Evolutionary conservation across 768 basidiomycete genomes (phyloP).

Genomic region (Termitomyces sp.): DNA sequence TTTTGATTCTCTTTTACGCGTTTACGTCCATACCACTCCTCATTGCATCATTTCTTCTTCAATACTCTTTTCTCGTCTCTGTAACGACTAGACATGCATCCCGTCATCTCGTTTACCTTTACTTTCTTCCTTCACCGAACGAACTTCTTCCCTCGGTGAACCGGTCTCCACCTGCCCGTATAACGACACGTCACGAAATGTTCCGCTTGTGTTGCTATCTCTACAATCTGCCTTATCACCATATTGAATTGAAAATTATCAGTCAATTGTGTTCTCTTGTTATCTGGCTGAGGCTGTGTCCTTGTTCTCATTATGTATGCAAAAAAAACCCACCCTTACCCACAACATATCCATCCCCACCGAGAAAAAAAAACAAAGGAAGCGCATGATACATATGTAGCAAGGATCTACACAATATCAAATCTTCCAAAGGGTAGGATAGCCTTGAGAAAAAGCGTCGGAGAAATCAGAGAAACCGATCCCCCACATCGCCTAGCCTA

Average conservation of each 20-base stretch:
- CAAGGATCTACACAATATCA: not conserved
- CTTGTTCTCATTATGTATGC: not conserved
- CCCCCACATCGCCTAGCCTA: not conserved
- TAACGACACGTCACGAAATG: slow-evolving; percentile 13
- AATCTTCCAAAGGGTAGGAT: not conserved
- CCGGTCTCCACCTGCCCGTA: not conserved
- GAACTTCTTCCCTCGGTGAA: not conserved
- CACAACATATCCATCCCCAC: not conserved
- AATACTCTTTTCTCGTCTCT: slow-evolving; percentile 25
- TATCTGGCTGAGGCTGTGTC: not conserved
- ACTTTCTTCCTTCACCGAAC: slow-evolving; percentile 9
- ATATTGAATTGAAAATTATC: not conserved
- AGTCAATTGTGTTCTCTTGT: not conserved
- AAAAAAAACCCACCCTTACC: not conserved
- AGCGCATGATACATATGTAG: not conserved
- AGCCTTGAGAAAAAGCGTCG: not conserved
- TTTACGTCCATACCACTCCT: slow-evolving; percentile 11
- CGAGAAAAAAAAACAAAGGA: not conserved
- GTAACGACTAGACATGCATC: slow-evolving; percentile 76
- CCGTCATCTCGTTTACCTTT: slow-evolving; percentile 27
- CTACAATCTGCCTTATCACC: not conserved
- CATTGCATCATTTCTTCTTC: slow-evolving; percentile 4
- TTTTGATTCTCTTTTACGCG: slow-evolving; percentile 13
- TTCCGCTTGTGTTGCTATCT: slow-evolving; percentile 5
- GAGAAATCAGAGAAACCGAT: not conserved